Base-by-base conservation (phyloP, 306 rosid species). In the Cicer pinnatifidum region DNA sequence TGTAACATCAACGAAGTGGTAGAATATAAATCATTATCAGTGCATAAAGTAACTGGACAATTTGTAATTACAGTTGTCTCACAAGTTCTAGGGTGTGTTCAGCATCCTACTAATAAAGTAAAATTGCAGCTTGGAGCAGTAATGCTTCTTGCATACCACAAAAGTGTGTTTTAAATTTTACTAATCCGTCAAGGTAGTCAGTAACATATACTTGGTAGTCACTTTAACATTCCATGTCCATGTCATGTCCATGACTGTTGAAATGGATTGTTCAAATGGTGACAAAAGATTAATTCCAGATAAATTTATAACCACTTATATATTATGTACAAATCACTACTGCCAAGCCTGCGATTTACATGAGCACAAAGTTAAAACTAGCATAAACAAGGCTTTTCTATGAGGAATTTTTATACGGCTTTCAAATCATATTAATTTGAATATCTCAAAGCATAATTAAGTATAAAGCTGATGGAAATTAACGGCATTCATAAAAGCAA, bases 401-500 rank as follows among this genome's bases (percentile, higher is more conserved):
- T 0, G 67, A 41, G 41, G 28, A 54, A 8, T 72, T 41, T 23
- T 47, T 60, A 61, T 33, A 39, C 41, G 38, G 23, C 47, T 68
- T 44, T 57, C 1, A 35, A 35, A 69, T 44, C 79, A 37, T 3
- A 58, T n/a, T 43, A 66, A 61, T 68, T 73, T 33, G 19, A 40
- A 17, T 67, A 72, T 54, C 57, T 53, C 16, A 73, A 40, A 39
- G 23, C 44, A 77, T 20, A 39, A 53, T 67, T 76, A 48, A 11
- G 35, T 63, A 80, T 63, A 77, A 11, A 53, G 69, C 12, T 16
- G 19, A 46, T 62, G 68, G 35, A 70, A 28, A 53, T 71, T 65
- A 62, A 77, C 33, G 68, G 38, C 43, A 41, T 68, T 60, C 44
- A 70, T 6, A 60, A 35, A 80, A 67, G 52, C n/a, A 16, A 68